Evolutionary conservation across 169 alveolate genomes (phyloP), one percentile per base, ranked within the genome.

Genomic region (Besnoitia besnoiti): DNA sequence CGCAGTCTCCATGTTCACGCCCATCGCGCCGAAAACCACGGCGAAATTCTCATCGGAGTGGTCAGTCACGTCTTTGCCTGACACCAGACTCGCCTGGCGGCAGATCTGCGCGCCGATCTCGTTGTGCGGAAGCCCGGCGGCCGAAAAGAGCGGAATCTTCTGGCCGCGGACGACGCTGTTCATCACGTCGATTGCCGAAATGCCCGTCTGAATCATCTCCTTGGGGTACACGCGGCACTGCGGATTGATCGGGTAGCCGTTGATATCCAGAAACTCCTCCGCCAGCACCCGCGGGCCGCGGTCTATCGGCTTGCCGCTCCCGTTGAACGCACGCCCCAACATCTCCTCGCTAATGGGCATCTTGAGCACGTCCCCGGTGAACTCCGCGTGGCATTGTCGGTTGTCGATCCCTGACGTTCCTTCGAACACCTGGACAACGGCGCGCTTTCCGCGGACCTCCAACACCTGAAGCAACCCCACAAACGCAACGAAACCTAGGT

Each of bases 101-200:
- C 99, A 99, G 93, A 99, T 99, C 95, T 99, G 99, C 37, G 99
- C 99, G 73, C 99, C 99, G 77, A 99, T 99, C 95, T 99, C 99
- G 96, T 99, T 99, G 96, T 99, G 99, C 46, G 99, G 99, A 35
- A 99, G 97, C 93, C 99, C 99, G n/a, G 99, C 99, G 50, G 99
- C 99, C 39, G 99, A 98, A 97, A 99, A 99, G 37, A 99, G 96
- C n/a, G 99, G 99, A 92, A 99, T 98, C 96, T 99, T 99, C 97
- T 99, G 99, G 44, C 99, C 99, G 90, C 99, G 73, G 35, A 99
- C 99, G 89, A 99, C 98, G 33, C 99, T 98, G 97, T 98, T 99
- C 99, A 99, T 99, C 90, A 98, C 98, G 97, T 99, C 99, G 67
- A 99, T 99, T 62, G 99, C 99, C n/a, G 99, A 98, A 89, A 99